Evolutionary conservation across 2,329 filamentous ascomycete genomes (phyloP).

Genomic region (Penicillium hesseltinei): DNA sequence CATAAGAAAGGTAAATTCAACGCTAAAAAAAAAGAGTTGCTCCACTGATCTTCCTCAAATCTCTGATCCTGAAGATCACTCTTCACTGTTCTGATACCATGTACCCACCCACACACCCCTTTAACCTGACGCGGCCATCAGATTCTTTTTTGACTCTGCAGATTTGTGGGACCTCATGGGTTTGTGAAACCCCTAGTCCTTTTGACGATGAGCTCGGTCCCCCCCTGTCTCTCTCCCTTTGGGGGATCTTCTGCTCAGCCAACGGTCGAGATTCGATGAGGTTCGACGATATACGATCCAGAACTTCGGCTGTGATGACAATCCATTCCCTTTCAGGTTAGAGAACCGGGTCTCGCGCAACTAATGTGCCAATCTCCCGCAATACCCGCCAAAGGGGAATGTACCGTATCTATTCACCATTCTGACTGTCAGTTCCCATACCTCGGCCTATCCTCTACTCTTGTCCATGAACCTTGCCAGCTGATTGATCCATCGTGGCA

Average conservation of each 20-base stretch:
- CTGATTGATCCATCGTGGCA: conserved; percentile 23
- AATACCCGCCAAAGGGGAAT: neutral
- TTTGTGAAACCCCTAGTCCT: conserved; percentile 10
- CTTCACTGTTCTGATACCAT: neutral
- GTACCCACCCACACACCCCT: neutral
- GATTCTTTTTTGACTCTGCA: conserved; percentile 5
- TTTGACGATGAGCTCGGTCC: conserved; percentile 4
- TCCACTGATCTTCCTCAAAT: conserved; percentile 12
- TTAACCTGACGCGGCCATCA: neutral
- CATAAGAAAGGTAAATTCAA: neutral
- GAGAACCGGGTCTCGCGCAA: neutral
- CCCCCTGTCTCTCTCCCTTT: conserved; percentile 1
- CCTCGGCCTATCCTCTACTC: neutral
- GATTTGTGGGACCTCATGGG: conserved; percentile 9
- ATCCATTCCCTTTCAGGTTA: neutral
- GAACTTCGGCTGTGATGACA: neutral
- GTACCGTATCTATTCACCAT: neutral
- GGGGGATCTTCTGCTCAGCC: neutral
- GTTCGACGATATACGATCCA: neutral
- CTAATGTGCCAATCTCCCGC: conserved; percentile 1
- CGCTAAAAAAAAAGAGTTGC: neutral
- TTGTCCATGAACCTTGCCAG: conserved; percentile 3
- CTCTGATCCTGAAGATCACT: conserved; percentile 7
- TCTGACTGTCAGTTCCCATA: neutral
- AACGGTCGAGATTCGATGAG: neutral